phyloP scores from a whole-genome alignment of 2,329 filamentous ascomycete genomes.

The Rhexocercosporidium sp. region DNA sequence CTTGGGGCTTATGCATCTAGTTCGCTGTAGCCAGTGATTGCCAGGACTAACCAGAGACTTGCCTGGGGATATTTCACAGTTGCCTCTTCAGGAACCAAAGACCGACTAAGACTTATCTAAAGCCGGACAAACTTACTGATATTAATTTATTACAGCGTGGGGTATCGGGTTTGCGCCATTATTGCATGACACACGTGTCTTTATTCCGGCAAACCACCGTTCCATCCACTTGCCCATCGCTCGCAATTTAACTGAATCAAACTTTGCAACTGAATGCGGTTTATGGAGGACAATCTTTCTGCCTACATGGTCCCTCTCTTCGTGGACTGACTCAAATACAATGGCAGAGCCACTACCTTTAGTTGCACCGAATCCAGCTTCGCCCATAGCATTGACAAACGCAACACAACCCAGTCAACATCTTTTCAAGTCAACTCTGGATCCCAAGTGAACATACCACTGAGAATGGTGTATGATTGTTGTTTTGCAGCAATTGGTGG shows the following conservation, averaged over 20 bases:
- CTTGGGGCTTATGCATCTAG: neutral
- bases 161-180: too few species aligned
- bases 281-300: too few species aligned
- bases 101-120: neutral
- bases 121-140: neutral
- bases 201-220: too few species aligned
- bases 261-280: too few species aligned
- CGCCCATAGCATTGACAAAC: neutral
- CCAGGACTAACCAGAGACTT: neutral
- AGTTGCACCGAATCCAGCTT: too few species aligned
- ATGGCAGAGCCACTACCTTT: too few species aligned
- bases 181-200: too few species aligned
- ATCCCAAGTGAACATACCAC: neutral
- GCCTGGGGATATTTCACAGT: neutral
- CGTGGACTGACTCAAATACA: too few species aligned
- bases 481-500: neutral
- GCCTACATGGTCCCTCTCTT: too few species aligned
- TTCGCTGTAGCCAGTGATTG: neutral
- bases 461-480: neutral
- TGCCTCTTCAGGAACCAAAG: neutral
- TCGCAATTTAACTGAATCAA: too few species aligned
- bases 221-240: too few species aligned
- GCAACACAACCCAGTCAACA: neutral
- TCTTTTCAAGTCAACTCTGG: neutral
- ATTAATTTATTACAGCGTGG: neutral